Evolutionary conservation across 352 stramenopile species (phyloP).

Genomic region (Phytophthora capsici): DNA sequence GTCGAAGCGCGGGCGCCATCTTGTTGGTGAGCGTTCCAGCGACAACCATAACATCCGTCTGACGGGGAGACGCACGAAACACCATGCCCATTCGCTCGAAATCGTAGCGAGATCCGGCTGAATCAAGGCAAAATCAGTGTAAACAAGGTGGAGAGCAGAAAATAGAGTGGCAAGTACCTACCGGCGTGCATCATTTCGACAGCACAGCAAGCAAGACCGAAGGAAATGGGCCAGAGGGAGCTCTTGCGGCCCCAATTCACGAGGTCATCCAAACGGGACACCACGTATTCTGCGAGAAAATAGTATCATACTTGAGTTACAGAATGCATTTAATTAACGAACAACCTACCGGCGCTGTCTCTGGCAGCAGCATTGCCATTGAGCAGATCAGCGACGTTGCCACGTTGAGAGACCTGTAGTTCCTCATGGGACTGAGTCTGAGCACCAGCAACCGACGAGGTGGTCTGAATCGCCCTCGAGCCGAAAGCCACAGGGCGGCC

Average conservation of each 20-base stretch:
- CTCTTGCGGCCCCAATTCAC: constrained; percentile 98
- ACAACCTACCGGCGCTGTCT: constrained; percentile 68
- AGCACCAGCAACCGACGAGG: constrained; percentile 1
- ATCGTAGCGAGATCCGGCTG: constrained; percentile 90
- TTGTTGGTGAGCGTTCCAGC: constrained; percentile 99
- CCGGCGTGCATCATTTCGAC: constrained; percentile 99
- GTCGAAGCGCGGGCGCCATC: constrained; percentile 97
- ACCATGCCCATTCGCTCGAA: constrained; percentile 98
- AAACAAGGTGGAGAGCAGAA: not conserved
- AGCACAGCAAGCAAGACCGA: constrained; percentile 99
- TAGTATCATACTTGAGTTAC: not conserved
- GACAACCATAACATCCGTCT: constrained; percentile 99
- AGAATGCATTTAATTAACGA: not conserved
- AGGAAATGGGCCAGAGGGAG: constrained; percentile 99
- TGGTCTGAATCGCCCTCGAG: constrained; percentile 19
- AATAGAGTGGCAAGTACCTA: constrained; percentile 33
- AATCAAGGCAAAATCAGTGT: constrained; percentile 22
- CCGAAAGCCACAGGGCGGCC: not conserved
- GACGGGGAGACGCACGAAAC: constrained; percentile 93
- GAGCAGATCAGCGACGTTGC: constrained; percentile 69
- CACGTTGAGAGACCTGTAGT: constrained; percentile 41
- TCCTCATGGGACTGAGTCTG: constrained; percentile 14
- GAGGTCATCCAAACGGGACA: constrained; percentile 97
- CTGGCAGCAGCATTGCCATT: constrained; percentile 58
- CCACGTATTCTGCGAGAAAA: constrained; percentile 92